Evolutionary conservation across 2,329 filamentous ascomycete species (phyloP).

Genomic region (Tricladium varicosporioides): DNA sequence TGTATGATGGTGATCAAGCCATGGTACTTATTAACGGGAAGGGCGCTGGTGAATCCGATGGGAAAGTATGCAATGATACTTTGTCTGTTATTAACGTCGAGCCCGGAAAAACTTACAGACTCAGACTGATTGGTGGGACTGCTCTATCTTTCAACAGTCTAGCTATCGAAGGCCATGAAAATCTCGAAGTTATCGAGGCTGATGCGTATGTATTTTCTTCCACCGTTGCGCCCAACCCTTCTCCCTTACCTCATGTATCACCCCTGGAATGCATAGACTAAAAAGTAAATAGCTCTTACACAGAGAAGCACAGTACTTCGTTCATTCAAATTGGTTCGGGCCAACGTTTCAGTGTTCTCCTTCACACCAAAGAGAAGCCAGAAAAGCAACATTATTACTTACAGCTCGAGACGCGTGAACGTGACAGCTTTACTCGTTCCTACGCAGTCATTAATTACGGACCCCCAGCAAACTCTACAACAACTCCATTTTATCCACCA

Average conservation of each 20-base stretch:
- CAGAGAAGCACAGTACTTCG: conserved; percentile 37
- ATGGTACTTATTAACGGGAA: conserved; percentile 58
- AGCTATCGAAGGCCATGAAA: conserved; percentile 54
- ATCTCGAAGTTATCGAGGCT: conserved; percentile 58
- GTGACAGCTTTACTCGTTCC: conserved; percentile 37
- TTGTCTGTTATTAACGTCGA: conserved; percentile 54
- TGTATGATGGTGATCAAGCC: conserved; percentile 57
- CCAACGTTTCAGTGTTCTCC: conserved; percentile 49
- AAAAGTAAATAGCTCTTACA: conserved; percentile 36
- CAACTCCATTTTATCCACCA: conserved; percentile 21
- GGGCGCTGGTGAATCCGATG: conserved; percentile 41
- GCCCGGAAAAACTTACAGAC: conserved; percentile 58
- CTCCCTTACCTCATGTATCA: conserved; percentile 10
- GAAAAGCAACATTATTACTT: conserved; percentile 40
- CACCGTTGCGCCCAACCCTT: no score
- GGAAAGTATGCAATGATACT: conserved; percentile 36
- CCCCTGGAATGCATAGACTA: conserved; percentile 9
- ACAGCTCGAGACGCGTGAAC: conserved; percentile 44
- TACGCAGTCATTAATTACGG: conserved; percentile 42
- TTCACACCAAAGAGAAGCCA: conserved; percentile 41
- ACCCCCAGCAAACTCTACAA: conserved; percentile 5
- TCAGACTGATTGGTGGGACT: conserved; percentile 57
- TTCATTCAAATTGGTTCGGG: conserved; percentile 48
- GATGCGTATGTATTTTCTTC: conserved; percentile 45
- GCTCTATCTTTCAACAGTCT: conserved; percentile 53